Base-by-base conservation (phyloP, 805 yeast genomes). In the Candida quercuum region DNA sequence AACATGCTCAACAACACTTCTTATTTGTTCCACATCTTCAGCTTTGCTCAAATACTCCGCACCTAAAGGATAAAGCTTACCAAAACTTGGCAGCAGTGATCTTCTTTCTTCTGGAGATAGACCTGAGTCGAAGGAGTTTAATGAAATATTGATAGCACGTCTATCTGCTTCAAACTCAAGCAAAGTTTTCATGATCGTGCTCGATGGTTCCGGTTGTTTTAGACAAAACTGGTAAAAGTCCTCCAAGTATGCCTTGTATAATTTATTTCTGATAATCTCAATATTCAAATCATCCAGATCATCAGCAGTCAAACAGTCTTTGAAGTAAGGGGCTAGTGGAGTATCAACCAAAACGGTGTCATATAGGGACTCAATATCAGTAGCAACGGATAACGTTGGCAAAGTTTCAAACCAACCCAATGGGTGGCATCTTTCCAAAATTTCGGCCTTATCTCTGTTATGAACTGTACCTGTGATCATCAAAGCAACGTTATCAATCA, bases 331-430 rank as follows among this genome's bases (percentile, higher is more conserved):
- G 1, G 99, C 98, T 57, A 93, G 74, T 5, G 99, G 99, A 6
- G 99, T 93, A 63, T 93, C 99, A 38, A 93, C 82, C 41, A 93
- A 69, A 12, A 93, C 99, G 1, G 94, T 85, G 53, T 83, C 83
- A 66, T 91, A 93, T 52, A 93, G 72, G n/a, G 93, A 78, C 52
- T 88, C 96, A 40, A 91, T 78, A 61, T 91, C 98, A 2, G 96
- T 87, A 33, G 98, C 97, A 35, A 91, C 93, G 13, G 93, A 77
- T 41, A 93, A 71, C 0, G 98, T 91, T 25, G 99, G 99, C 49
- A 93, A 75, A 7, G 98, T 91, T 51, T 93, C 99, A 56, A 93
- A 93, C 96, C 97, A 89, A 32, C 99, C 99, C 51, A 93, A 71
- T 0, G 99, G 99, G 59, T 93, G 95, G 60, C 96, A 88, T 58